Conservation (phyloP, 805 yeast species). For the Lipomyces yamanashiensis region DNA sequence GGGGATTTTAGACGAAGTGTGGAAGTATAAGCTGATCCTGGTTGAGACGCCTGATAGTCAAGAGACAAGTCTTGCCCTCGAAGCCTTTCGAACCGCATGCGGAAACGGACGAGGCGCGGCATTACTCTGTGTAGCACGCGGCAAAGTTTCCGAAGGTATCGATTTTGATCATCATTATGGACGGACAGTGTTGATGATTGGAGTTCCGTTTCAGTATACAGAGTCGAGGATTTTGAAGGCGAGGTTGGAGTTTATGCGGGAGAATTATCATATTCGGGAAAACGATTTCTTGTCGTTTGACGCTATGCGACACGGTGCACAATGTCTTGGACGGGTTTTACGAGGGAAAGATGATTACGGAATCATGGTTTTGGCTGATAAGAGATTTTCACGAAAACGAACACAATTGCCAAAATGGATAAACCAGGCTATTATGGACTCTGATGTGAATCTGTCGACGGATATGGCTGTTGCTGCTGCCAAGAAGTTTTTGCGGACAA, state of each 20-base stretch:
- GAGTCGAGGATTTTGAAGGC: conserved; percentile 96
- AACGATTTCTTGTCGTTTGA: conserved; percentile 95
- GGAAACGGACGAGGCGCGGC: conserved; percentile 98
- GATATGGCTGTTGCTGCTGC: conserved; percentile 98
- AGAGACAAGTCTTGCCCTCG: conserved; percentile 93
- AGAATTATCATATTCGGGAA: conserved; percentile 89
- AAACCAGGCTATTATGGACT: conserved; percentile 86
- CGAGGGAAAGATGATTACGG: conserved; percentile 99
- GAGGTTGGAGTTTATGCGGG: conserved; percentile 88
- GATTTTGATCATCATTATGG: conserved; percentile 99
- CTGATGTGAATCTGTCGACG: conserved; percentile 88
- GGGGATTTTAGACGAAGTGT: conserved; percentile 97
- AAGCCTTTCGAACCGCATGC: conserved; percentile 94
- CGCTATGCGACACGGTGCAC: conserved; percentile 99
- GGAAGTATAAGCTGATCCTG: conserved; percentile 93
- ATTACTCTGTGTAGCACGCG: conserved; percentile 95
- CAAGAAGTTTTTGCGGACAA: conserved; percentile 83
- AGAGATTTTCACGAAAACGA: conserved; percentile 75
- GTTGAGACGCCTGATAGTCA: conserved; percentile 99
- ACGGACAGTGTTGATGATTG: conserved; percentile 96
- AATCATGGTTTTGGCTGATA: conserved; percentile 95
- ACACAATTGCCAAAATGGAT: conserved; percentile 96
- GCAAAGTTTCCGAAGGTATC: conserved; percentile 97
- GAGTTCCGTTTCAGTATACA: conserved; percentile 98
- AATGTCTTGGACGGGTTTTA: conserved; percentile 93